Evolutionary conservation across 176 grass and related monocot genomes (phyloP).

Genomic region (Neostapfia colusana): DNA sequence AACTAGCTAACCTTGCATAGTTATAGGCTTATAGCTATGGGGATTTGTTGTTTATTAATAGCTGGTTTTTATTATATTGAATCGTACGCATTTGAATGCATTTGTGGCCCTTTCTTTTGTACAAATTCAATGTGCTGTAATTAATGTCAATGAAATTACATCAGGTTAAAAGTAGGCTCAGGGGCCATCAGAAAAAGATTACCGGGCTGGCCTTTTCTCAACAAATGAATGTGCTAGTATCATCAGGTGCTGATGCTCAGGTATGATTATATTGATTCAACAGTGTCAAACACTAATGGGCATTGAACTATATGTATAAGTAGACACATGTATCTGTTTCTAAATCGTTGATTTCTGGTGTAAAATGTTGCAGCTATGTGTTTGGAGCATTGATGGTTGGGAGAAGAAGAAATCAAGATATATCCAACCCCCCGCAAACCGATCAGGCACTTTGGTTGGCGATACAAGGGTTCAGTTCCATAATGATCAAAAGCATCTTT

Average conservation of each 20-base stretch:
- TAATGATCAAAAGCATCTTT: constrained; percentile 91
- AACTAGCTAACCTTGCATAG: not conserved
- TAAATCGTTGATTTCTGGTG: constrained; percentile 6
- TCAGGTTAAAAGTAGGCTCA: constrained; percentile 46
- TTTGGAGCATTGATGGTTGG: constrained; percentile 98
- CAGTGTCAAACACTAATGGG: not conserved
- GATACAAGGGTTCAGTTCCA: constrained; percentile 98
- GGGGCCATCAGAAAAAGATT: constrained; percentile 44
- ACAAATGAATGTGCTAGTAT: constrained; percentile 54
- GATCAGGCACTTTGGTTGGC: constrained; percentile 68
- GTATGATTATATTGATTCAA: not conserved
- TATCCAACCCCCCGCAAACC: constrained; percentile 66
- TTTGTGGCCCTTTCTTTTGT: not conserved
- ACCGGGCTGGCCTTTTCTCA: constrained; percentile 63
- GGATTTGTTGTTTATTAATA: not conserved
- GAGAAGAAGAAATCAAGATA: constrained; percentile 93
- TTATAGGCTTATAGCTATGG: not conserved
- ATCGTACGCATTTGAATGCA: not conserved
- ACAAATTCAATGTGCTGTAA: not conserved
- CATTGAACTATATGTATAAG: not conserved
- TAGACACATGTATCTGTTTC: not conserved
- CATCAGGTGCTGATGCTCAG: not conserved
- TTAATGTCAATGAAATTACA: constrained; percentile 13
- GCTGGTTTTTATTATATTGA: not conserved
- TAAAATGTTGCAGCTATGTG: constrained; percentile 67